These are phyloP conservation scores for Cryphonectria nitschkei DNA, from an alignment of 2,329 filamentous ascomycete species.

Conservation along the genomic window DNA sequence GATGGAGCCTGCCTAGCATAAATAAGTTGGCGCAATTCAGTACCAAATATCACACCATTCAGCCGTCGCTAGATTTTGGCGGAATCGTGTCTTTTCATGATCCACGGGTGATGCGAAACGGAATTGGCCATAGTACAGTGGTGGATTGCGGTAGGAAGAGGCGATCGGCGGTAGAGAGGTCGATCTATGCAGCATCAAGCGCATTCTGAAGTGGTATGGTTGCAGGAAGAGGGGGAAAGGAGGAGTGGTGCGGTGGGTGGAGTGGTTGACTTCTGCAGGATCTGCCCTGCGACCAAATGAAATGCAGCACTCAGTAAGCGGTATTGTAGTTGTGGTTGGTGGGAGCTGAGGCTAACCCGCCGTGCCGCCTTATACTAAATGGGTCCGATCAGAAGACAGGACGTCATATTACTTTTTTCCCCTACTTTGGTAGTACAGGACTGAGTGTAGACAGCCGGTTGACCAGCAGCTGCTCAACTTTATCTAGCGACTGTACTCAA, in stretches of 20 bases:
- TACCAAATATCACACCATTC: neutral
- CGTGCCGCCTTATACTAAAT: neutral
- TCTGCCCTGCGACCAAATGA: constrained; percentile 1
- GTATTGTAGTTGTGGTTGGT: neutral
- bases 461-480: neutral
- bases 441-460: neutral
- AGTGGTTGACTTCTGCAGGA: neutral
- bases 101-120: neutral
- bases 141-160: neutral
- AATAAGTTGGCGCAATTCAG: neutral
- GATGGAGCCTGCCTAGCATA: neutral
- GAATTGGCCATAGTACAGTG: neutral
- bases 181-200: constrained; percentile 4
- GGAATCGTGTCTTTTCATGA: neutral
- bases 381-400: neutral
- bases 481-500: neutral
- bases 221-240: neutral
- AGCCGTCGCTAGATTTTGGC: neutral
- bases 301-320: constrained; percentile 7
- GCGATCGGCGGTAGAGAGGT: neutral
- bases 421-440: neutral
- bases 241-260: neutral
- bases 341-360: neutral
- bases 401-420: neutral
- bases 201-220: neutral